A percentile compares a stretch with the other conserved stretches of the same genome.
Evolutionary conservation across 345 rosid genomes (phyloP).

Genomic region (Eutrema heterophyllum): DNA sequence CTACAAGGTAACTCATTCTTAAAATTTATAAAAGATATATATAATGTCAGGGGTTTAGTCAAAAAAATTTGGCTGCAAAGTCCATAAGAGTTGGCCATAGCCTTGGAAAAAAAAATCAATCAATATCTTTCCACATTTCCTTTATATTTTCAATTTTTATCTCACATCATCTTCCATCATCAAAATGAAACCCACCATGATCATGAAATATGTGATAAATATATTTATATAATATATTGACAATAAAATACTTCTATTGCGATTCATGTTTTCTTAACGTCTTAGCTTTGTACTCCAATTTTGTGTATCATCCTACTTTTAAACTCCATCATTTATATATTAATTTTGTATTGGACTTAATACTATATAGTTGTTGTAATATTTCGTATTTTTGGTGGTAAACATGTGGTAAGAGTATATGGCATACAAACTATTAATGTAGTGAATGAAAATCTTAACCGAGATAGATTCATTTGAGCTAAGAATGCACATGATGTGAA

Average conservation of each 20-base stretch:
- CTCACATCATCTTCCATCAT: constrained; percentile 10
- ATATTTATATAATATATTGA: not conserved
- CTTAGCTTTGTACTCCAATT: not conserved
- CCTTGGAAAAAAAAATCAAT: constrained; percentile 2
- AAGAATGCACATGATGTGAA: not conserved
- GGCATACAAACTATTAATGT: not conserved
- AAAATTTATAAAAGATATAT: not conserved
- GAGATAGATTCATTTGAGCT: not conserved
- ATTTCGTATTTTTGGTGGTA: not conserved
- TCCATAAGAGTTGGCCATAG: constrained; percentile 27
- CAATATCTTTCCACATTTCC: constrained; percentile 19
- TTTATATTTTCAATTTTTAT: constrained; percentile 10
- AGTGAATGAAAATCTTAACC: not conserved
- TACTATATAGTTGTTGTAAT: not conserved
- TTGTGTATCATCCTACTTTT: not conserved
- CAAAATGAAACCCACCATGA: constrained; percentile 13
- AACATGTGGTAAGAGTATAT: not conserved
- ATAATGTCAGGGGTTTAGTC: not conserved
- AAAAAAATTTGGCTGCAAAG: constrained; percentile 13
- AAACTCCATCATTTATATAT: not conserved
- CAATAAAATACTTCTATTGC: not conserved
- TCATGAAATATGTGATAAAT: not conserved
- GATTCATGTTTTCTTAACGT: not conserved
- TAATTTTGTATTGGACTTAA: not conserved
- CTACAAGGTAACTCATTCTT: no score